phyloP scores from a whole-genome alignment of 495 filamentous ascomycete species.

The Penicillium cinerascens region DNA sequence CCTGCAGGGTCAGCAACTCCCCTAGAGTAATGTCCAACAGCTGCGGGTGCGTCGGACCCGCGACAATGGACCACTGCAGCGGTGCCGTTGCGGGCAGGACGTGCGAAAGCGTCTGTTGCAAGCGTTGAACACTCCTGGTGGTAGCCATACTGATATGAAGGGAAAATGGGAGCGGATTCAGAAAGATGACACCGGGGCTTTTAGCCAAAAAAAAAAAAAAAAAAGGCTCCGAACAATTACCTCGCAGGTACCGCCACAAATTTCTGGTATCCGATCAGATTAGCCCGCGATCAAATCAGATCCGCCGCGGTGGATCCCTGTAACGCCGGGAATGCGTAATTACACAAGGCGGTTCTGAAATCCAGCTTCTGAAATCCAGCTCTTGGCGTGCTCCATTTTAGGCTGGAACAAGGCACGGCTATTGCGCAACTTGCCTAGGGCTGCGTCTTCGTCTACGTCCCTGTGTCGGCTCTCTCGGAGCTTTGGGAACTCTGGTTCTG shows the following conservation, averaged over 20 bases:
- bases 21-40: conserved; percentile 60
- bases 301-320: too few species aligned
- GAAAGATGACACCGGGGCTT: not conserved
- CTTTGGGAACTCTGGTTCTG: too few species aligned
- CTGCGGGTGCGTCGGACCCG: conserved; percentile 56
- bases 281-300: too few species aligned
- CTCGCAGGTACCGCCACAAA: too few species aligned
- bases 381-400: too few species aligned
- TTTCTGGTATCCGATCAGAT: too few species aligned
- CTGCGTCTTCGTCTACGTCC: too few species aligned
- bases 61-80: conserved; percentile 48
- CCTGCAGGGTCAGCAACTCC: conserved; percentile 59
- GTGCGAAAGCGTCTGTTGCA: conserved; percentile 40
- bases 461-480: too few species aligned
- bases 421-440: too few species aligned
- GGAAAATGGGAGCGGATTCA: not conserved
- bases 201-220: too few species aligned
- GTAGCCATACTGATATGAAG: conserved; percentile 21
- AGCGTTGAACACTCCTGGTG: conserved; percentile 28
- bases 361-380: too few species aligned
- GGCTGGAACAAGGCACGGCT: not conserved
- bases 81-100: conserved; percentile 20
- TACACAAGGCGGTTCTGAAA: not conserved
- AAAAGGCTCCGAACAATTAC: too few species aligned
- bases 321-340: not conserved